Conservation (phyloP, 148 eudicot species). For the Chenopodium quinoa region DNA sequence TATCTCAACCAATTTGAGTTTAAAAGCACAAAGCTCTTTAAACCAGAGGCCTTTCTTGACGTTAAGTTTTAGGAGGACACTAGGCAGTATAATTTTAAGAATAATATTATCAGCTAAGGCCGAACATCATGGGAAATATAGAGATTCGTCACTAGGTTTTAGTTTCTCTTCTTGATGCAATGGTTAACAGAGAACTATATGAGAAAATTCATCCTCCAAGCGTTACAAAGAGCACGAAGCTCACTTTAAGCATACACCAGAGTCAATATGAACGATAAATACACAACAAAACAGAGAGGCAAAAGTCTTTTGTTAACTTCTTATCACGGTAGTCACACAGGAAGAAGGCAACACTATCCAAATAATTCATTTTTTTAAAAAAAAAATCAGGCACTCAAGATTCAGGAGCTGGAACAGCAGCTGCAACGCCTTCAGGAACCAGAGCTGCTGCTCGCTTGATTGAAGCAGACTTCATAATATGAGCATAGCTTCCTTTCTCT, state of each 20-base stretch:
- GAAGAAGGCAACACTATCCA: slow-evolving; percentile 11
- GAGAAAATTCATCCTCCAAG: slow-evolving; percentile 9
- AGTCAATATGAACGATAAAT: slow-evolving; percentile 7
- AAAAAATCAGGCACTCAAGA: slow-evolving; percentile 14
- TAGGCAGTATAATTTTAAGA: no score
- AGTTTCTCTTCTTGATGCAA: not conserved
- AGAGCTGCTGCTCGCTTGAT: slow-evolving; percentile 52
- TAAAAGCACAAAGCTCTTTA: not conserved
- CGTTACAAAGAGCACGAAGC: not conserved
- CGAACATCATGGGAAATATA: no score
- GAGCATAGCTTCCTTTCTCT: slow-evolving; percentile 95
- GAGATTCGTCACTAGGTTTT: not conserved
- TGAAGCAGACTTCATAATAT: slow-evolving; percentile 69
- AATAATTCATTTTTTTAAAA: not conserved
- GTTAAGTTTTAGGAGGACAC: no score
- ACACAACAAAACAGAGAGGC: slow-evolving; percentile 11
- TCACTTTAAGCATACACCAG: slow-evolving; percentile 7
- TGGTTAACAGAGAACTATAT: not conserved
- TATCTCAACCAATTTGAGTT: no score
- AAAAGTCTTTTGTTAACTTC: not conserved
- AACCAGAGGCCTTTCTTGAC: not conserved
- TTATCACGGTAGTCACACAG: slow-evolving; percentile 15
- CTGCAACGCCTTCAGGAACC: slow-evolving; percentile 42
- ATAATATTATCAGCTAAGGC: no score
- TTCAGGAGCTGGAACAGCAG: slow-evolving; percentile 29